Evolutionary conservation across 257 asterid genomes (phyloP).

Genomic region (Scutellaria minor): DNA sequence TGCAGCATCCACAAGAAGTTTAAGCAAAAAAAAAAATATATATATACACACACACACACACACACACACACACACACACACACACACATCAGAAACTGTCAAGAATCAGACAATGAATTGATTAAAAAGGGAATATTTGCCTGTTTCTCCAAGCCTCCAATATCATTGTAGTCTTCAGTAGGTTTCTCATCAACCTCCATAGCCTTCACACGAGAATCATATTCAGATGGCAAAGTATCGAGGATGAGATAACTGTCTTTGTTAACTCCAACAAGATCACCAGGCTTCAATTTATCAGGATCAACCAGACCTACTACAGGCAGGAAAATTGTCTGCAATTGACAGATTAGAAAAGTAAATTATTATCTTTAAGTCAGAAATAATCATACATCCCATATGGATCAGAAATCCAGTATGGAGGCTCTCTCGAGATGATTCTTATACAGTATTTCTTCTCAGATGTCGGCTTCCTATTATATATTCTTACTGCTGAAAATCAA

Average conservation of each 20-base stretch:
- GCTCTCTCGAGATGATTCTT: background rate
- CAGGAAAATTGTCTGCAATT: conserved; percentile 84
- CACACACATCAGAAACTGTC: conserved; percentile 5
- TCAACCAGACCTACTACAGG: conserved; percentile 97
- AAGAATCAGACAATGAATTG: background rate
- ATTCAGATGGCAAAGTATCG: conserved; percentile 96
- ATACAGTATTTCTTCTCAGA: background rate
- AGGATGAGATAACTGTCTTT: conserved; percentile 93
- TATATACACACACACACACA: too few relatives aligned
- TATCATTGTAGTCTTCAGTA: conserved; percentile 94
- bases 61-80: too few relatives aligned
- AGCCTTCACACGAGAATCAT: conserved; percentile 96
- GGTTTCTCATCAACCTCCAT: conserved; percentile 99
- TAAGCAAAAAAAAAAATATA: background rate
- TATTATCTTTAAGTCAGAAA: background rate
- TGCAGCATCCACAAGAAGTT: conserved; percentile 35
- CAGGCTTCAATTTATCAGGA: conserved; percentile 92
- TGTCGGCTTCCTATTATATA: background rate
- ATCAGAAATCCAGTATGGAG: conserved; percentile 10
- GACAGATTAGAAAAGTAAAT: conserved; percentile 13
- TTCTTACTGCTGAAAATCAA: conserved; percentile 5
- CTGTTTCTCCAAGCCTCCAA: conserved; percentile 98
- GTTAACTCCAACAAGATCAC: conserved; percentile 98
- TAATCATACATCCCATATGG: background rate
- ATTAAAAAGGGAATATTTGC: conserved; percentile 37